Base-by-base conservation (phyloP, 768 basidiomycete species). In the Pleurotus djamor region DNA sequence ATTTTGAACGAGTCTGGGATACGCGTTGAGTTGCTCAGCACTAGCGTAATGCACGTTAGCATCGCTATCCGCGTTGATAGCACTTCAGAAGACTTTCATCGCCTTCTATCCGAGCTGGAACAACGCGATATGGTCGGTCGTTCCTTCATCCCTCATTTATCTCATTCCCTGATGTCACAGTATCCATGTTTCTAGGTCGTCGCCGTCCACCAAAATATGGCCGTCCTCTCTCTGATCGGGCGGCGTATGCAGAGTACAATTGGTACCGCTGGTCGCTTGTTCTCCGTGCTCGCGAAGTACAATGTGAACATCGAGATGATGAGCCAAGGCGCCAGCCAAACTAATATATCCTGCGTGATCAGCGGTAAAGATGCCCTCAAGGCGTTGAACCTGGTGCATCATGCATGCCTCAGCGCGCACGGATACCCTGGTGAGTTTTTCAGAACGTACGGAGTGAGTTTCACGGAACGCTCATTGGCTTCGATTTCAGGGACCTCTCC, bases 291-390 rank as follows among this genome's bases (percentile, higher is more conserved):
- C 41, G 96, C 94, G 2, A 90, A 95, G 63, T 93, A 92, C 16
- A 87, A 88, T 67, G 86, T 98, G 69, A 98, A 99, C 72, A 97
- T 98, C 65, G 96, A 98, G 77, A 98, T 98, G 96, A 97, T 98
- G 72, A 89, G 87, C 61, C 96, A 98, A 67, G 96, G 96, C 28
- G 92, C 94, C 49, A 94, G 89, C 69, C 94, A 96, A 79, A 96
- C 96, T 69, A 96, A 96, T 64, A 94, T 94, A 66, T 92, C 91
- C 12, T 95, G 93, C 67, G 96, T 98, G 51, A 96, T 98, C 63
- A 85, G 89, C 47, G 83, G 80, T 32, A 81, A 84, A 58, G 93
- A 97, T 67, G 86, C 94, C 1, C 79, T 91, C 67, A 96, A 96
- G 73, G 96, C 96, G 17, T 79, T 98, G 57, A 97, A 98, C 68